phyloP scores from a whole-genome alignment of 495 filamentous ascomycete genomes.

The Stereocaulon alpinum region DNA sequence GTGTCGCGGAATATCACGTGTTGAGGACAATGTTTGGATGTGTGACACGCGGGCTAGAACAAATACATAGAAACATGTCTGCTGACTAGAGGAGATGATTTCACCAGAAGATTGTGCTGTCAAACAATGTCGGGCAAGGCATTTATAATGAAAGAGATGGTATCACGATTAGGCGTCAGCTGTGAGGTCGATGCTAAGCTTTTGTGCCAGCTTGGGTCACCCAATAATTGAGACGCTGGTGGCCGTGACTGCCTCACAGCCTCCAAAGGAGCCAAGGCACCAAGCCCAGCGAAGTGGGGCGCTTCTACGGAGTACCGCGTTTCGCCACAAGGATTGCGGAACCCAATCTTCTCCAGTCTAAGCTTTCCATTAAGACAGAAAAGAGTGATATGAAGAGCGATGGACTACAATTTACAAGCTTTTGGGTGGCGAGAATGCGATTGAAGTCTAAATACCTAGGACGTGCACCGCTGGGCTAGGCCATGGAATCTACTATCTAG shows the following conservation, averaged over 20 bases:
- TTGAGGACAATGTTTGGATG: not conserved
- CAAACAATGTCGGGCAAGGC: not conserved
- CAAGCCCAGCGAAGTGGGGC: too few species aligned
- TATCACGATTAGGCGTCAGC: not conserved
- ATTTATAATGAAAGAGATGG: not conserved
- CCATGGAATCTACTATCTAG: too few species aligned
- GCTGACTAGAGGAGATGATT: not conserved
- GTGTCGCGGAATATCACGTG: not conserved
- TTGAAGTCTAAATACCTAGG: too few species aligned
- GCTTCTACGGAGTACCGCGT: too few species aligned
- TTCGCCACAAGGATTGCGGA: too few species aligned
- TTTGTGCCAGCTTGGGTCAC: not conserved
- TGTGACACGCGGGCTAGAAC: not conserved
- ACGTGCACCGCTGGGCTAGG: too few species aligned
- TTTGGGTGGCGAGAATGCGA: too few species aligned
- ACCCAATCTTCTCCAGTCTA: too few species aligned
- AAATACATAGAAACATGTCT: not conserved
- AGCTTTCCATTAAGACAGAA: too few species aligned
- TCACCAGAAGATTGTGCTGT: not conserved
- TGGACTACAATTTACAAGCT: too few species aligned
- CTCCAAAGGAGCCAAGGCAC: not conserved
- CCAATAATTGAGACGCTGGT: not conserved
- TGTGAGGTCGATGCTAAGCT: conserved; percentile 9
- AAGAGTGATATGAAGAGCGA: too few species aligned
- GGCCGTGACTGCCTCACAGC: not conserved